Evolutionary conservation across 2,329 filamentous ascomycete species (phyloP), one percentile per base, ranked within the genome.

Genomic region (Cordyceps javanica): DNA sequence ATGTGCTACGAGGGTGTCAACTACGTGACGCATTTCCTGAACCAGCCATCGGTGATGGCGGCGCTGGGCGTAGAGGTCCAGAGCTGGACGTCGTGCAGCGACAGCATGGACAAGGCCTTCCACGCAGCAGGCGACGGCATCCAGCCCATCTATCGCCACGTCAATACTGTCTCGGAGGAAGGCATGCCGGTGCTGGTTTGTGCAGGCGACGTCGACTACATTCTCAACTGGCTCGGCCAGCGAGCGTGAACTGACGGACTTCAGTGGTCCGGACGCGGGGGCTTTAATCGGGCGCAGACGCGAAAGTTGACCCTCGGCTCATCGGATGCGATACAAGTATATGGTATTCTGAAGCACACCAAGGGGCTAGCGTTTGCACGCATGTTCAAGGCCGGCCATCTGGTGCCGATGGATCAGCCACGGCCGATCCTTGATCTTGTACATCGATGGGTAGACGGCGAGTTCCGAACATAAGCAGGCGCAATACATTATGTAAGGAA

Each of bases 171-270:
- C 54, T 83, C 99, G 61, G 85, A 94, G 75, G 76, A 97, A 80
- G 11, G 30, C 3, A 93, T 99, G 60, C 93, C 93, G 28, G 90
- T 97, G 58, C 82, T 97, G 60, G 87, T 99, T 79, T 99, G 97
- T 68, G 94, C 89, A 60, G 90, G 90, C 69, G 89, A 93, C 67
- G 89, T 89, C 55, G 90, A 93, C 75, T 93, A 87, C 76, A 94
- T 95, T 74, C 86, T 91, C 88, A 97, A 97, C 85, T 97, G 93
- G 92, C 89, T 99, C 62, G 94, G 94, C 66, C 97, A 97, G 84
- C 86, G 90, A 75, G 92, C 90, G 59, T 99, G 94, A 94, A 87
- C 90, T 58, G 88, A 96, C 71, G 88, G 86, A 59, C 90, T 99
- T 42, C 90, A 97, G 76, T 99, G 94, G 92, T 78, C 87, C 51